phyloP scores from a whole-genome alignment of 371 early-diverging fungal genomes.

The Mortierella sp. region DNA sequence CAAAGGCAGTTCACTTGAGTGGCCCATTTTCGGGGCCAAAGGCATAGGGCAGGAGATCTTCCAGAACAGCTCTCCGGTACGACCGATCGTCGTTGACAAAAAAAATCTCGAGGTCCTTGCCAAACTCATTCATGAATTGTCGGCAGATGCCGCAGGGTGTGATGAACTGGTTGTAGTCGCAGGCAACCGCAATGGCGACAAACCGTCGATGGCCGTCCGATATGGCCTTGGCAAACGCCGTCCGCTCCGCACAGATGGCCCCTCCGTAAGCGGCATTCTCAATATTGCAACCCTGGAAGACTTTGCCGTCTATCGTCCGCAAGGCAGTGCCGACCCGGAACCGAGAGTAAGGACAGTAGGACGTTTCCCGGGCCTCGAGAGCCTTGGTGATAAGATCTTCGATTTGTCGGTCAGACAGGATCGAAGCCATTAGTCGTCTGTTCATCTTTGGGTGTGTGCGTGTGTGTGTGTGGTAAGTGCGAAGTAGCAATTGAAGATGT shows the following conservation, averaged over 20 bases:
- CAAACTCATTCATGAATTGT: slow-evolving; percentile 88
- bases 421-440: slow-evolving; percentile 14
- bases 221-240: slow-evolving; percentile 86
- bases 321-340: slow-evolving; percentile 90
- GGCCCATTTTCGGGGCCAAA: slow-evolving; percentile 69
- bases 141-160: slow-evolving; percentile 89
- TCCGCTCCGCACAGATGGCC: slow-evolving; percentile 88
- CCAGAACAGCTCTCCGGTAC: slow-evolving; percentile 60
- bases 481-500: neutral
- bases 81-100: slow-evolving; percentile 68
- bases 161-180: slow-evolving; percentile 67
- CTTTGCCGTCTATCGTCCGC: slow-evolving; percentile 70
- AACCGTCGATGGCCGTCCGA: slow-evolving; percentile 79
- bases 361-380: slow-evolving; percentile 61
- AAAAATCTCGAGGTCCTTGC: slow-evolving; percentile 69
- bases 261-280: slow-evolving; percentile 86
- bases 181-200: slow-evolving; percentile 74
- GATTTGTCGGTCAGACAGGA: slow-evolving; percentile 35
- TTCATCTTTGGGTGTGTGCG: neutral
- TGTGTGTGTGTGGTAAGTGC: neutral
- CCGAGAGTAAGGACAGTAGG: slow-evolving; percentile 87
- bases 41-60: slow-evolving; percentile 71
- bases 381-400: slow-evolving; percentile 42
- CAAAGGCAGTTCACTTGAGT: slow-evolving; percentile 8
- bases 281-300: slow-evolving; percentile 82